phyloP scores from a whole-genome alignment of 345 rosid species.

The Eucalyptus erythrocorys region DNA sequence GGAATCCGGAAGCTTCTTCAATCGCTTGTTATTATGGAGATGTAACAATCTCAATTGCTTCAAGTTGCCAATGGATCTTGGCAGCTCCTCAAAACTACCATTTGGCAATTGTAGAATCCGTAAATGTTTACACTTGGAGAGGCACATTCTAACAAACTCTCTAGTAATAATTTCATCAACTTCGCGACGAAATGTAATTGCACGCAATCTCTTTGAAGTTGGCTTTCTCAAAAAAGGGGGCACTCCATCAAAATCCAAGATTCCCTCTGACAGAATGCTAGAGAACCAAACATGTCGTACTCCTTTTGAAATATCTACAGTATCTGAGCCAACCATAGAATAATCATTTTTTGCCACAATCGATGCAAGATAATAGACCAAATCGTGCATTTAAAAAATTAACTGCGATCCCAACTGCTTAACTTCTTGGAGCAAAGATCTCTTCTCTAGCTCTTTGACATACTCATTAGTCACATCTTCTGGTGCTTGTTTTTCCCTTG shows the following conservation, averaged over 20 bases:
- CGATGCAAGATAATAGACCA: neutral
- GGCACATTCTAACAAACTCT: neutral
- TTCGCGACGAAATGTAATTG: rapidly evolving
- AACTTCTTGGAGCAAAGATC: neutral
- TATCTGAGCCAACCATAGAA: neutral
- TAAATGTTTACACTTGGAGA: neutral
- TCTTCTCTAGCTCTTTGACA: neutral
- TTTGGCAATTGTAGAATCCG: rapidly evolving
- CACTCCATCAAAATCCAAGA: neutral
- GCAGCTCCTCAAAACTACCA: neutral
- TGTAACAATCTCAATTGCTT: neutral
- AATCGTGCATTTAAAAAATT: rapidly evolving
- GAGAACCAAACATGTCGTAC: neutral
- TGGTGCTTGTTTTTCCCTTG: neutral
- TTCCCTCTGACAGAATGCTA: rapidly evolving
- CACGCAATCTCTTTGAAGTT: neutral
- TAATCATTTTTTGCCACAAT: neutral
- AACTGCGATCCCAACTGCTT: rapidly evolving
- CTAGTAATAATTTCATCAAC: neutral
- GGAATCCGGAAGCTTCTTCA: neutral
- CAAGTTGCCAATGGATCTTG: neutral
- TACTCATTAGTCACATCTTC: neutral
- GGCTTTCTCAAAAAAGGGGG: neutral
- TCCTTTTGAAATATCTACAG: neutral
- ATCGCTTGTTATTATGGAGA: rapidly evolving